A percentile compares a stretch with the other conserved stretches of the same genome.
Evolutionary conservation across 768 basidiomycete genomes (phyloP).

Genomic region (Tricholoma matsutake): DNA sequence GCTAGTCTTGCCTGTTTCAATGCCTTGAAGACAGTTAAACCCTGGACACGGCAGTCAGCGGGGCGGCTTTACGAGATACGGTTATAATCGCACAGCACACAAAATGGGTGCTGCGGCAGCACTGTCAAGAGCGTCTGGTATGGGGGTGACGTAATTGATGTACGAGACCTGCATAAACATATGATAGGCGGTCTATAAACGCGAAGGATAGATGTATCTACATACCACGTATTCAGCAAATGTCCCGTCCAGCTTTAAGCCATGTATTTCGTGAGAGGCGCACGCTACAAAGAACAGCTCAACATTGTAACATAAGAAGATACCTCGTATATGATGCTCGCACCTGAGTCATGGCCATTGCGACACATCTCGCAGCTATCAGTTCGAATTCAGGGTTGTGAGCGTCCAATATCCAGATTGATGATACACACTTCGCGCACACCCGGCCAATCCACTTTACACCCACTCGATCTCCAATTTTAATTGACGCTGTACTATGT

Average conservation of each 20-base stretch:
- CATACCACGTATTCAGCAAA: constrained; percentile 63
- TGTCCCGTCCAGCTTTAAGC: constrained; percentile 67
- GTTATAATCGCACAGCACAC: constrained; percentile 51
- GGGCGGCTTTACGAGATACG: neutral
- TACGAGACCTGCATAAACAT: constrained; percentile 47
- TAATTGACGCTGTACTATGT: constrained; percentile 47
- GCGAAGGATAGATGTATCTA: neutral
- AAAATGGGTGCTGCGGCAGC: constrained; percentile 67
- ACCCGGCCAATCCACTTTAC: constrained; percentile 63
- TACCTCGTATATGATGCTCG: neutral
- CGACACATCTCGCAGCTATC: constrained; percentile 70
- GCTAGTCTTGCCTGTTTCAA: constrained; percentile 58
- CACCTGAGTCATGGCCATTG: constrained; percentile 53
- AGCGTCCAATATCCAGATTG: neutral
- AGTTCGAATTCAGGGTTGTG: neutral
- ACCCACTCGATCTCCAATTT: constrained; percentile 75
- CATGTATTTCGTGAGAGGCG: constrained; percentile 31
- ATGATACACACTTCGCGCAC: constrained; percentile 32
- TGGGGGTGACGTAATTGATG: constrained; percentile 68
- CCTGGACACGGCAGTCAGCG: constrained; percentile 35
- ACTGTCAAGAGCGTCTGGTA: constrained; percentile 62
- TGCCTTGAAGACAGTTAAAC: constrained; percentile 79
- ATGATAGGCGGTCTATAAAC: neutral
- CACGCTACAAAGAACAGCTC: neutral
- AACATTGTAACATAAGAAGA: neutral